A percentile compares a stretch with the other conserved stretches of the same genome.
phyloP scores from a whole-genome alignment of 148 eudicot species.

The Vaccinium vitisidaea region DNA sequence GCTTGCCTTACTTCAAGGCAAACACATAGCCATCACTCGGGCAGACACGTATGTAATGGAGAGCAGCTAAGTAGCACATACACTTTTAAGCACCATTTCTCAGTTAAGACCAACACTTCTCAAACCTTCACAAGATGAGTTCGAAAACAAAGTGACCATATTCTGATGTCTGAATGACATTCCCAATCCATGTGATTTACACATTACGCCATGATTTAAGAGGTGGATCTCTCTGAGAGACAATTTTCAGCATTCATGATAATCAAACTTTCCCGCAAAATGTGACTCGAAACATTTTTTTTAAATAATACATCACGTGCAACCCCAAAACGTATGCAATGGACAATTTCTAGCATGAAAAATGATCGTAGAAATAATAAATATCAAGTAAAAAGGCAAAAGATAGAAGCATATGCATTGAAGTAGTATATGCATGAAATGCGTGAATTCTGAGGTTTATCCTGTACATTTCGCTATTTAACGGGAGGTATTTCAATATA shows the following conservation, averaged over 20 bases:
- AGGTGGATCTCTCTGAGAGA: background rate
- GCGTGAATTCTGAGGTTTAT: background rate
- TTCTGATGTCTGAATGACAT: background rate
- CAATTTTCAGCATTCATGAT: no score
- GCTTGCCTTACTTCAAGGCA: background rate
- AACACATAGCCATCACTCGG: background rate
- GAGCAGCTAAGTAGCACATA: background rate
- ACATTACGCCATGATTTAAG: background rate
- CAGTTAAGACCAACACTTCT: background rate
- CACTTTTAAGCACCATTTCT: background rate
- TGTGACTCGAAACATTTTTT: background rate
- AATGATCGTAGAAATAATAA: background rate
- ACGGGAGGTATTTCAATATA: background rate
- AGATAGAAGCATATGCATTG: background rate
- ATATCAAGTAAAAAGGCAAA: background rate
- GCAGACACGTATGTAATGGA: conserved; percentile 3
- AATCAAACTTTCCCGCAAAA: background rate
- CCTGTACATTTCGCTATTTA: background rate
- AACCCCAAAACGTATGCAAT: background rate
- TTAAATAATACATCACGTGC: background rate
- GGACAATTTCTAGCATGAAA: background rate
- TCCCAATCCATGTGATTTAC: background rate
- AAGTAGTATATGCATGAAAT: background rate
- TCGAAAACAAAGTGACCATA: background rate
- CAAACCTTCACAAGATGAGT: background rate